Base-by-base conservation (phyloP, 2,329 filamentous ascomycete genomes). In the Pyrenochaeta sp. region DNA sequence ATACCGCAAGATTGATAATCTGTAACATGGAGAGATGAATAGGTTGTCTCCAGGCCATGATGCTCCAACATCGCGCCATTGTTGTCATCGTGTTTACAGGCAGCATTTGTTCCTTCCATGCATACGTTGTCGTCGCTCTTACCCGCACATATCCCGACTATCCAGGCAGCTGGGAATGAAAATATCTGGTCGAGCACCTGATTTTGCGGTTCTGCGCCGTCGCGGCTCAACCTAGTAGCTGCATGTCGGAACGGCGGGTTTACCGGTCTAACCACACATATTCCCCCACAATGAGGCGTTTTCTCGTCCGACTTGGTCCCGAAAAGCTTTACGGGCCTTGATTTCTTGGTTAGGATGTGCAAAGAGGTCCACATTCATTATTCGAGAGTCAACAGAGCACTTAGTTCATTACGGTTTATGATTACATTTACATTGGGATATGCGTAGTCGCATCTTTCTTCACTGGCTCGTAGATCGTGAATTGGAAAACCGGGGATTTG, bases 221-320 rank as follows among this genome's bases (percentile, higher is more conserved):
- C 50, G 55, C 60, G 50, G 57, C 59, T 64, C 58, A 64, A 59
- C 62, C 53, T 50, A 55, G 56, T 47, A 57, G 62, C 57, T 44
- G 53, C 52, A 58, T 45, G 51, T 57, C 49, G 42, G 40, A 42
- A 15, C 47, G 51, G 59, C 39, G 55, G 53, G 49, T 42, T 50
- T 36, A 37, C 28, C 32, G 6, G 13, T 36, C 22, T 28, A 47
- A 30, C 45, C 45, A 44, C 22, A 22, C 28, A 53, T 37, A 39
- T 48, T 49, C 56, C 59, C 52, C 66, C 54, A 39, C 52, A 56
- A 39, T 27, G 54, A 27, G 32, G 50, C 27, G 52, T 27, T n/a
- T 25, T 39, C 22, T 39, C 22, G 9, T 57, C 37, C 50, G 54
- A n/a, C 45, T 52, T 50, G 44, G 42, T n/a, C 27, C 27, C 44